phyloP scores from a whole-genome alignment of 768 basidiomycete genomes.

The Phaffia tasmanica region DNA sequence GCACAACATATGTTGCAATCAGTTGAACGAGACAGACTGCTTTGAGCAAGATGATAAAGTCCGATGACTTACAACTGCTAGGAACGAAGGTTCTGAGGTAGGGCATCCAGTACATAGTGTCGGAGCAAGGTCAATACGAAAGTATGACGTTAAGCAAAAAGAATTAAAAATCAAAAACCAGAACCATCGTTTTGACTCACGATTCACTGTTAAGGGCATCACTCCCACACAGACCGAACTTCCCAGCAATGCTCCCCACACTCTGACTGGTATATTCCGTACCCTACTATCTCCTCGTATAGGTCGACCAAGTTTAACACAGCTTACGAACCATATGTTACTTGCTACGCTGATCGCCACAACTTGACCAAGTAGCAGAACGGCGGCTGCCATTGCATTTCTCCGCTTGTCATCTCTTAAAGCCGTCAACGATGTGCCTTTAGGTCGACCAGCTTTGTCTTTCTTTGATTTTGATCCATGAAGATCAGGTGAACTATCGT shows the following conservation, averaged over 20 bases:
- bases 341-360: slow-evolving; percentile 60
- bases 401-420: background rate
- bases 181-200: background rate
- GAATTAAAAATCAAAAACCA: no score
- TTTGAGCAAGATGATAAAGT: no score
- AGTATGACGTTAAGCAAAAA: no score
- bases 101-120: no score
- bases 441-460: background rate
- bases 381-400: background rate
- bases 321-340: slow-evolving; percentile 51
- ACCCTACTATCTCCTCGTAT: background rate
- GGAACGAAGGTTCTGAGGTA: no score
- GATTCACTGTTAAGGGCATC: background rate
- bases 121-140: no score
- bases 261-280: slow-evolving; percentile 5
- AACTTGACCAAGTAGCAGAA: slow-evolving; percentile 55
- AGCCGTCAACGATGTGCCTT: background rate
- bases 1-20: no score
- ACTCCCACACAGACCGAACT: background rate
- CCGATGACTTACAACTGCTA: no score
- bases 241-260: slow-evolving; percentile 1
- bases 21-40: no score
- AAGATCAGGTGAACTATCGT: background rate
- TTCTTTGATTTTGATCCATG: background rate
- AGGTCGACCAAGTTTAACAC: slow-evolving; percentile 17